Conservation (phyloP, 768 basidiomycete genomes). For the Sporobolomyces roseus region DNA sequence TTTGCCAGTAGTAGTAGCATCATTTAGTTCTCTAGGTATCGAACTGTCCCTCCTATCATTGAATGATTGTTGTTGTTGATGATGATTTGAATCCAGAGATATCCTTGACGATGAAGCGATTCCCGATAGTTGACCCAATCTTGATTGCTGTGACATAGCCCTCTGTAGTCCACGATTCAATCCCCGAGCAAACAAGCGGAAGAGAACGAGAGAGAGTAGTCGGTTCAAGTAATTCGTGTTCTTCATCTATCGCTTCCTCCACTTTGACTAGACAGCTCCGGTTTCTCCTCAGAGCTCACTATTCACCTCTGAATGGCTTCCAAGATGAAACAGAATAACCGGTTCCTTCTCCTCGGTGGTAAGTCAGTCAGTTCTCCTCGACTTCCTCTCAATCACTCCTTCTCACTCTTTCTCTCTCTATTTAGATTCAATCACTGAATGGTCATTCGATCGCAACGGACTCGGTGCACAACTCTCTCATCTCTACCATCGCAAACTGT, state of each 20-base stretch:
- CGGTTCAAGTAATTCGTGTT: not conserved
- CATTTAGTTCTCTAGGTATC: not conserved
- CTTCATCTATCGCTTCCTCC: not conserved
- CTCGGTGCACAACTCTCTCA: constrained; percentile 18
- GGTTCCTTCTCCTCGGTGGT: constrained; percentile 24
- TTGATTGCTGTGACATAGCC: not conserved
- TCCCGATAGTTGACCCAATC: not conserved
- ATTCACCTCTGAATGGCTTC: too few relatives aligned
- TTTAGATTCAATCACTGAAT: constrained; percentile 40
- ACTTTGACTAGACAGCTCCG: too few relatives aligned
- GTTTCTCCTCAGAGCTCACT: too few relatives aligned
- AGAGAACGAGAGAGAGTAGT: too few relatives aligned
- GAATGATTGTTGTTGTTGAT: not conserved
- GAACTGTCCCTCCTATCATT: too few relatives aligned
- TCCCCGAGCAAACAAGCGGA: too few relatives aligned
- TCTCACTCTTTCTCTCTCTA: not conserved
- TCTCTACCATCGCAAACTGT: constrained; percentile 35
- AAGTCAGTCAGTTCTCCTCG: not conserved
- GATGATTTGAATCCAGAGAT: not conserved
- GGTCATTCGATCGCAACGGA: constrained; percentile 18
- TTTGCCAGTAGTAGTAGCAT: not conserved
- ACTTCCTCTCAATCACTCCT: not conserved
- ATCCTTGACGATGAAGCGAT: not conserved
- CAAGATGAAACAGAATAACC: not conserved
- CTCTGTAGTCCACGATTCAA: too few relatives aligned